phyloP scores from a whole-genome alignment of 106 monocot genomes.

The Apostasia shenzhenica region DNA sequence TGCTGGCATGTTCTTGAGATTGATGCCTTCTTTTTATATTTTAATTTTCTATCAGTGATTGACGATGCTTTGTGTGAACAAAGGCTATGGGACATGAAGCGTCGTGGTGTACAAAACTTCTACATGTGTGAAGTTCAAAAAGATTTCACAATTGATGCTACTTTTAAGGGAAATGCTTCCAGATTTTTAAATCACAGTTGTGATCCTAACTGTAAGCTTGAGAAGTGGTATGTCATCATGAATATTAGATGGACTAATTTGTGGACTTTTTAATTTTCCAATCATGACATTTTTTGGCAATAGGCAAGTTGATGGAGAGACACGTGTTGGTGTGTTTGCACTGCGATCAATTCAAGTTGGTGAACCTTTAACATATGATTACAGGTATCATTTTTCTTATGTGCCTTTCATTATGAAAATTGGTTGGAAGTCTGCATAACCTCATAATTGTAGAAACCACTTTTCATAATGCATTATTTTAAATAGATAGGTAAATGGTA shows the following conservation, averaged over 20 bases:
- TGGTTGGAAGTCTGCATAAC: too few relatives aligned
- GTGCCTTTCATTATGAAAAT: too few relatives aligned
- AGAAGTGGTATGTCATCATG: conserved; percentile 68
- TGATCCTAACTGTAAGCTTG: conserved; percentile 92
- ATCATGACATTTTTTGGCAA: neutral
- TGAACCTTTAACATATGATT: conserved; percentile 94
- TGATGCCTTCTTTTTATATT: neutral
- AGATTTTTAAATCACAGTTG: conserved; percentile 97
- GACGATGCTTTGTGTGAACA: conserved; percentile 83
- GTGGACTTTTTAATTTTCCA: neutral
- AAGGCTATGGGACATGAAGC: conserved; percentile 97
- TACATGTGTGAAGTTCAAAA: conserved; percentile 98
- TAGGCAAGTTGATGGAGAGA: conserved; percentile 99
- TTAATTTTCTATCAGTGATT: conserved; percentile 53
- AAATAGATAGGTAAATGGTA: too few relatives aligned
- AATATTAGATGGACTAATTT: neutral
- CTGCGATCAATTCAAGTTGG: conserved; percentile 58
- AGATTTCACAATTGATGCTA: conserved; percentile 96
- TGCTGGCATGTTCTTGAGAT: too few relatives aligned
- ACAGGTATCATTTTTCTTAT: conserved; percentile 43
- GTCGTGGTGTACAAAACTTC: conserved; percentile 74
- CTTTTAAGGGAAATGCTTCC: conserved; percentile 93
- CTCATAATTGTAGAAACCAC: too few relatives aligned
- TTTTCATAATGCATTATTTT: too few relatives aligned
- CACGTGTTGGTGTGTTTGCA: conserved; percentile 94